phyloP scores from a whole-genome alignment of 2,329 filamentous ascomycete genomes.

The Aureobasidium sp. region DNA sequence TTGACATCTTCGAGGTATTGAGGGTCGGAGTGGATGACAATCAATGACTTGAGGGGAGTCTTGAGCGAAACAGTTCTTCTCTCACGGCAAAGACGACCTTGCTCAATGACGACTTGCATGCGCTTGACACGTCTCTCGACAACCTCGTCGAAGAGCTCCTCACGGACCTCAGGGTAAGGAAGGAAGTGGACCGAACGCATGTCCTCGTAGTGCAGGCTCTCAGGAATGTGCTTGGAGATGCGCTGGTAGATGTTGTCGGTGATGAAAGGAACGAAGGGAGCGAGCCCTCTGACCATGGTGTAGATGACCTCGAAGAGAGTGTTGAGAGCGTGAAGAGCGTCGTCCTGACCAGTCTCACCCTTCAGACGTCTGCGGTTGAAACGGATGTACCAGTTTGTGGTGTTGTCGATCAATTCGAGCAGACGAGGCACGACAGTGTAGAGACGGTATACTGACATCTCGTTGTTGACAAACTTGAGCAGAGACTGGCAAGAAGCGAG shows the following conservation, averaged over 20 bases:
- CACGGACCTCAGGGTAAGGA: conserved; percentile 76
- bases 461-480: conserved; percentile 82
- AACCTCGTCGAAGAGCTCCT: conserved; percentile 78
- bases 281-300: conserved; percentile 78
- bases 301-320: conserved; percentile 90
- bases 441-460: conserved; percentile 67
- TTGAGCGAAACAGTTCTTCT: conserved; percentile 79
- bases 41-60: conserved; percentile 79
- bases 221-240: conserved; percentile 73
- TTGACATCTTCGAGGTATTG: conserved; percentile 81
- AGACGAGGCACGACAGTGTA: conserved; percentile 90
- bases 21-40: conserved; percentile 78
- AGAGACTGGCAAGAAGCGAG: conserved; percentile 86
- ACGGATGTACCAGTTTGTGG: conserved; percentile 98
- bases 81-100: conserved; percentile 80
- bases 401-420: conserved; percentile 70
- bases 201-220: conserved; percentile 61
- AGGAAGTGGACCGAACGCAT: conserved; percentile 87
- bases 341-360: conserved; percentile 77
- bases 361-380: conserved; percentile 89
- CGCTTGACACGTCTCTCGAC: conserved; percentile 80
- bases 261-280: conserved; percentile 92
- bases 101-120: conserved; percentile 95
- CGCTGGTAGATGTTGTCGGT: conserved; percentile 89
- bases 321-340: conserved; percentile 86